Evolutionary conservation across 2,329 filamentous ascomycete species (phyloP).

Genomic region (Aspergillus udagawae): DNA sequence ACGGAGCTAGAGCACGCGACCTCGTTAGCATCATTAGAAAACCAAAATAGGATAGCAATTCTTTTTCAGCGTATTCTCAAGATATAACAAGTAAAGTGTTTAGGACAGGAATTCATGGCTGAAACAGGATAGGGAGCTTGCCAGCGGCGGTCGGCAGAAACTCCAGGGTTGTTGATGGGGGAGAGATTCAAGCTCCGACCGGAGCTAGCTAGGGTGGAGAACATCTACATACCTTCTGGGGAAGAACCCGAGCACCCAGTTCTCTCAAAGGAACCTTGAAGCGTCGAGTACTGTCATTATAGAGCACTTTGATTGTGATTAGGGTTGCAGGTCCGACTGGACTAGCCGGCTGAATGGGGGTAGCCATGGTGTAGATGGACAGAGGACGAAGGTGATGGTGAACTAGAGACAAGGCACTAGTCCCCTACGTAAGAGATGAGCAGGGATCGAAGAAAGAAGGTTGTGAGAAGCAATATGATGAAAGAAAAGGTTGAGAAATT

Average conservation of each 20-base stretch:
- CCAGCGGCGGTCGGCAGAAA: background rate
- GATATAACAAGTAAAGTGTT: slow-evolving; percentile 2
- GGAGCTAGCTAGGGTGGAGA: slow-evolving; percentile 43
- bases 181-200: slow-evolving; percentile 18
- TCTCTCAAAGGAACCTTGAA: slow-evolving; percentile 89
- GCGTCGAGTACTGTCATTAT: slow-evolving; percentile 70
- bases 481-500: slow-evolving; percentile 8
- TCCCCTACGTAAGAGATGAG: slow-evolving; percentile 11
- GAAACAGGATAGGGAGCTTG: background rate
- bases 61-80: background rate
- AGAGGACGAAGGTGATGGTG: slow-evolving; percentile 6
- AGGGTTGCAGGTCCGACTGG: slow-evolving; percentile 62
- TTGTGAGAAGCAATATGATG: slow-evolving; percentile 16
- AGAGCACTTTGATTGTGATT: slow-evolving; percentile 81
- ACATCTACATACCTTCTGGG: slow-evolving; percentile 66
- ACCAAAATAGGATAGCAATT: background rate
- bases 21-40: slow-evolving; percentile 17
- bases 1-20: slow-evolving; percentile 57
- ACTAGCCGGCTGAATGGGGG: slow-evolving; percentile 40
- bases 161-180: slow-evolving; percentile 1
- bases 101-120: background rate
- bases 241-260: slow-evolving; percentile 68
- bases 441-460: slow-evolving; percentile 15
- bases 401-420: slow-evolving; percentile 5
- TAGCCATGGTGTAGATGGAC: slow-evolving; percentile 24